Base-by-base conservation (phyloP, 768 basidiomycete species). In the Tricholoma bakamatsutake region DNA sequence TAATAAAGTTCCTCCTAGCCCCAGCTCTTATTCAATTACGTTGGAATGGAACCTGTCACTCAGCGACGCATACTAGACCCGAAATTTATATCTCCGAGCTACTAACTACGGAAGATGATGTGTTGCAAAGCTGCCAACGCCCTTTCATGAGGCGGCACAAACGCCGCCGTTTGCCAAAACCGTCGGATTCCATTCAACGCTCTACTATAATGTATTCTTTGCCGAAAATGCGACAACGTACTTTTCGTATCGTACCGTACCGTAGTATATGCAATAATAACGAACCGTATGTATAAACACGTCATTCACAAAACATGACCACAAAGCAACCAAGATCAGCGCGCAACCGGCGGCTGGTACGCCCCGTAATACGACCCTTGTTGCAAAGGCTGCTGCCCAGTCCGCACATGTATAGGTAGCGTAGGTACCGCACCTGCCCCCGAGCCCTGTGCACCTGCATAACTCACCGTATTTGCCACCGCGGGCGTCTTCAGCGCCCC, bases 381-480 rank as follows among this genome's bases (percentile, higher is more conserved):
- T 43, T 65, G 65, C 54, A 34, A 62, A 50, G 45, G 61, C 56
- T 42, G 64, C 56, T 56, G 65, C 30, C 54, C 59, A 52, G 56
- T 63, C 63, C 71, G 62, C 53, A 71, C 57, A 57, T 74, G 71
- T 15, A 64, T 50, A 17, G 74, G 69, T 52, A 73, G 57, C 46
- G 69, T 69, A 24, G 70, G 65, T n/a, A 63, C 63, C 9, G 58
- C 59, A 28, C 51, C 46, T 30, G 53, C 54, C 31, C 40, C 54
- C 13, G 42, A 10, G 17, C 49, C 52, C 48, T 50, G 48, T 7
- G 53, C 13, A 35, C 61, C 33, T 8, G 52, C 54, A 57, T 63
- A 55, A 31, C n/a, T 48, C 55, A 68, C 67, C 13, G 67, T 68
- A 50, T 68, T 68, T 33, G 64, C 67, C 40, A 67, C 66, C 10